Conservation (phyloP, 2,329 filamentous ascomycete genomes). For the Waltergamsia citrina region DNA sequence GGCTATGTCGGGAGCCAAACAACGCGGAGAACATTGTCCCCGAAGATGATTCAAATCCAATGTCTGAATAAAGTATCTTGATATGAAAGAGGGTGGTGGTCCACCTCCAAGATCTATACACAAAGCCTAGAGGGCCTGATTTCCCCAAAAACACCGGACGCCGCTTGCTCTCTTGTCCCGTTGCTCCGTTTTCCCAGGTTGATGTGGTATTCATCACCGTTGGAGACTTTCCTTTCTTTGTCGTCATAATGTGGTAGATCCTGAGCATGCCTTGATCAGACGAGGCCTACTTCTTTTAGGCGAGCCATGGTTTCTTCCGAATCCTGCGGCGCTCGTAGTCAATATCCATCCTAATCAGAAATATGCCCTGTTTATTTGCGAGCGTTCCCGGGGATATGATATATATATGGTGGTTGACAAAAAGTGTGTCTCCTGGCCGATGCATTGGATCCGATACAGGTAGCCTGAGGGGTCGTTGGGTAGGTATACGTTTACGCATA, state of each 20-base stretch:
- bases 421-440: not conserved
- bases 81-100: slow-evolving; percentile 30
- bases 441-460: not conserved
- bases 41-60: no score
- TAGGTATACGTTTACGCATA: slow-evolving; percentile 2
- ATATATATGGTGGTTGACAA: not conserved
- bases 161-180: slow-evolving; percentile 1
- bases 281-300: slow-evolving; percentile 28
- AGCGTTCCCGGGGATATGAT: no score
- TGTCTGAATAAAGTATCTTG: slow-evolving; percentile 20
- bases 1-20: no score
- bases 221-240: not conserved
- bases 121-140: slow-evolving; percentile 3
- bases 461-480: not conserved
- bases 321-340: slow-evolving; percentile 19
- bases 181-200: not conserved
- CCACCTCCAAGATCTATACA: slow-evolving; percentile 35
- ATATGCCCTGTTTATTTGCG: no score
- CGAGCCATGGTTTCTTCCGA: slow-evolving; percentile 23
- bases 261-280: slow-evolving; percentile 18
- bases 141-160: slow-evolving; percentile 4
- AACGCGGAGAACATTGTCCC: no score
- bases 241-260: not conserved
- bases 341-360: no score
- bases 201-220: not conserved